These are phyloP conservation scores for Rhizomucor pusillus DNA, from an alignment of 371 early-diverging fungal species.

Conservation along the genomic window DNA sequence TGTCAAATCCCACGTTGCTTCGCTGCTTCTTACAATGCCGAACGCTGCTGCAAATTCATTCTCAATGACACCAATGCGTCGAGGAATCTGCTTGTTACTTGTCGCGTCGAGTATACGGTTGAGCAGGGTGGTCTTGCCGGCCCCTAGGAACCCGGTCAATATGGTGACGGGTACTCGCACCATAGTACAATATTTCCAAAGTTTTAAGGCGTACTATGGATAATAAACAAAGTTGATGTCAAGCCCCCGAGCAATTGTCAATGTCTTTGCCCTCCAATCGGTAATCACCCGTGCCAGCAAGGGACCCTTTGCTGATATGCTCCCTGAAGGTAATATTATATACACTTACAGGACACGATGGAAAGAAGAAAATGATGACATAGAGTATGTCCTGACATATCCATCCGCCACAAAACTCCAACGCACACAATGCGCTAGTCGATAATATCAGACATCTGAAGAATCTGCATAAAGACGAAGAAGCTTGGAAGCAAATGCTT, in stretches of 20 bases:
- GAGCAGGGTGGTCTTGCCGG: constrained; percentile 33
- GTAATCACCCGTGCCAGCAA: constrained; percentile 90
- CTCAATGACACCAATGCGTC: constrained; percentile 36
- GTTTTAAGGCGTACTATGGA: too few relatives aligned
- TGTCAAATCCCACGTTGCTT: not conserved
- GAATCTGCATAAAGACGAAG: too few relatives aligned
- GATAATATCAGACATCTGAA: too few relatives aligned
- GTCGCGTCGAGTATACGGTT: constrained; percentile 29
- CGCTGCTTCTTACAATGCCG: constrained; percentile 25
- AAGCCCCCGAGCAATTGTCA: constrained; percentile 88
- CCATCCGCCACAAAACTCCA: too few relatives aligned
- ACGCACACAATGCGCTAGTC: too few relatives aligned
- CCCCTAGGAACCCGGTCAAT: constrained; percentile 29
- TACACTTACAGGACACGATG: too few relatives aligned
- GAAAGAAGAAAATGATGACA: too few relatives aligned
- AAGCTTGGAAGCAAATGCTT: too few relatives aligned
- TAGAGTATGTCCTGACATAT: too few relatives aligned
- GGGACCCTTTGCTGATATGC: constrained; percentile 93
- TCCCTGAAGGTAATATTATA: constrained; percentile 70
- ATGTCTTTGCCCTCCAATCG: constrained; percentile 86
- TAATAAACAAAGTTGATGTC: constrained; percentile 74
- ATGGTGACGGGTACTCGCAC: constrained; percentile 23
- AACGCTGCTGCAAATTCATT: constrained; percentile 44
- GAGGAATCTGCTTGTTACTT: constrained; percentile 13
- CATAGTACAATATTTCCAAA: too few relatives aligned